Evolutionary conservation across 1,139 yeast species (phyloP), one percentile per base, ranked within the genome.

Genomic region (Geotrichum reessii): DNA sequence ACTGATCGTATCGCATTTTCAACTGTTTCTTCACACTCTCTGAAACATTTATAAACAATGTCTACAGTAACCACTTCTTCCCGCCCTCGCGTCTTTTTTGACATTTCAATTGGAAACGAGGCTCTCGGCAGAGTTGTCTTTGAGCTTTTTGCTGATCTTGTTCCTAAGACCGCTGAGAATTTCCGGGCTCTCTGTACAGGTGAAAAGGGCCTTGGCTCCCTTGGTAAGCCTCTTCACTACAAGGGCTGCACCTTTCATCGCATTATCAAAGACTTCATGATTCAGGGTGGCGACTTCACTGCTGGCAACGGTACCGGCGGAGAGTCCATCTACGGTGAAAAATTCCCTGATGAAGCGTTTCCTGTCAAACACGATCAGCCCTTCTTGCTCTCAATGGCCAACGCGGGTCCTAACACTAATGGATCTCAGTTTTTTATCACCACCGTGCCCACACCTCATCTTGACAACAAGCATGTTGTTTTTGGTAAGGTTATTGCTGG

Each of bases 381-480:
- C 58, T 92, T 87, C 72, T 78, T 92, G 66, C 80, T 93, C 68
- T 88, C 96, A 21, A 93, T 93, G 98, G 98, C 98, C 62, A 92
- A 91, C 72, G 89, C 96, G 5, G 98, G 98, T 12, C 92, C 96
- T 58, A 84, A 87, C 72, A 92, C 98, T 62, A 93, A 93, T 71
- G 98, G 98, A 1, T 90, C 97, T 0, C 98, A 93, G 73, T 92
- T 91, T 69, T 93, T 93, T 73, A 85, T 93, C 67, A 82, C 86
- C 57, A 86, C 93, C n/a, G 89, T 82, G 3, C 82, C 87, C 54
- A 85, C 93, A 24, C 89, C 93, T 8, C 93, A 87, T 71, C 79
- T 92, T 66, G 93, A 93, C 71, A 95, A 95, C 52, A 92, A 93
- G 74, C 99, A 95, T 73, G 98, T 92, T 58, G 97, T 93, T 8